These are phyloP conservation scores for Tausonia pullulans DNA, from an alignment of 1,284 basidiomycete species.

Conservation along the genomic window DNA sequence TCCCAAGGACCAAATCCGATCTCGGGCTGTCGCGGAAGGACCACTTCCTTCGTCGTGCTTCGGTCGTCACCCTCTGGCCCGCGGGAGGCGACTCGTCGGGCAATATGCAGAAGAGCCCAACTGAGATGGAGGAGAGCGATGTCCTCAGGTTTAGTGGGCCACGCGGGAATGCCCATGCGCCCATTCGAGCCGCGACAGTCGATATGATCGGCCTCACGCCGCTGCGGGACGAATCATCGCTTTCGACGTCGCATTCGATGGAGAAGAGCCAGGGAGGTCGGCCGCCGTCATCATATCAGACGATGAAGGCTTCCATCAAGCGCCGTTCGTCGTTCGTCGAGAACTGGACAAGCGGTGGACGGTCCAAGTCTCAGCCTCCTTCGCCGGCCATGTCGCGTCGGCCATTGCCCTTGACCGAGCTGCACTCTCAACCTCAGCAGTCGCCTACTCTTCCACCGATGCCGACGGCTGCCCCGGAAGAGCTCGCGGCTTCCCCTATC, in stretches of 20 bases:
- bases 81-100: not conserved
- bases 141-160: too few species aligned
- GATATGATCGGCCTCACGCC: too few species aligned
- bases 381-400: not conserved
- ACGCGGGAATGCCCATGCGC: too few species aligned
- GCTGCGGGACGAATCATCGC: too few species aligned
- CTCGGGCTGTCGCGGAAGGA: conserved; percentile 2
- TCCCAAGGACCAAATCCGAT: conserved; percentile 12
- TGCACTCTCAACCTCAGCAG: not conserved
- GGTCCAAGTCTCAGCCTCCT: not conserved
- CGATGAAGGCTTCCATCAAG: conserved; percentile 4
- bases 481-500: too few species aligned
- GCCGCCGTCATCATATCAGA: conserved; percentile 3
- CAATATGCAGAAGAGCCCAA: not conserved
- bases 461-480: not conserved
- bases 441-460: not conserved
- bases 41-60: conserved; percentile 11
- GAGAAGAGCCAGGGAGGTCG: not conserved
- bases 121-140: not conserved
- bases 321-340: conserved; percentile 11
- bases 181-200: too few species aligned
- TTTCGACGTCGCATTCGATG: too few species aligned
- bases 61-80: conserved; percentile 7
- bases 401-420: not conserved
- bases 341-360: not conserved